Evolutionary conservation across 768 basidiomycete species (phyloP).

Genomic region (Tephrocybe sp.): DNA sequence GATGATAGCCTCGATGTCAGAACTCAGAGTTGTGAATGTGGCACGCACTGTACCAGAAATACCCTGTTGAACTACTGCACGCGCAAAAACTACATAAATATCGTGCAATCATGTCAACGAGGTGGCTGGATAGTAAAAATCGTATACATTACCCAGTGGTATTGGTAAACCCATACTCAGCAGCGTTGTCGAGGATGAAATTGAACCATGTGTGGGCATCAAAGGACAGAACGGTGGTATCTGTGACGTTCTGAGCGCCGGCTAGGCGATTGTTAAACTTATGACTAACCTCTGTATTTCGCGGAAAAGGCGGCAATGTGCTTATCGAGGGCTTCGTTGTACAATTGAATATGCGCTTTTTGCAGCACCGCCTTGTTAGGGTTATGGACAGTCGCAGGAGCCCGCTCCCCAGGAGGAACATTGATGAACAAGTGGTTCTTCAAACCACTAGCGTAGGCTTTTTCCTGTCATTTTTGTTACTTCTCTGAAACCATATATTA

Average conservation of each 20-base stretch:
- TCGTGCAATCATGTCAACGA: neutral
- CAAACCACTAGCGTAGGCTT: constrained; percentile 38
- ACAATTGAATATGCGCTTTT: constrained; percentile 38
- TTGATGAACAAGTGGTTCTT: constrained; percentile 51
- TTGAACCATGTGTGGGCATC: constrained; percentile 53
- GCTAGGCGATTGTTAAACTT: neutral
- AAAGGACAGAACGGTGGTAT: constrained; percentile 42
- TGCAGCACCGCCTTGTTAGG: constrained; percentile 32
- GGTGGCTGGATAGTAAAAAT: neutral
- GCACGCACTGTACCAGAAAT: constrained; percentile 53
- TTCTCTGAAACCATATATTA: neutral
- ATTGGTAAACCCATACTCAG: constrained; percentile 43
- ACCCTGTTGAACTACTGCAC: constrained; percentile 40
- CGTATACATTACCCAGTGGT: constrained; percentile 38
- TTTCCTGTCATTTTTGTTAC: constrained; percentile 27
- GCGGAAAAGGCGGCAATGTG: constrained; percentile 33
- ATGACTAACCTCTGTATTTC: constrained; percentile 30
- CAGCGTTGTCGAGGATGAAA: constrained; percentile 38
- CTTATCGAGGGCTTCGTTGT: constrained; percentile 38
- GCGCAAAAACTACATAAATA: constrained; percentile 41
- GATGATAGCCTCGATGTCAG: neutral
- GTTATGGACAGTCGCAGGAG: constrained; percentile 36
- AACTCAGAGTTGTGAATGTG: neutral
- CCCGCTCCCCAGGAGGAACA: constrained; percentile 52
- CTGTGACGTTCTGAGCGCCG: constrained; percentile 17